Evolutionary conservation across 306 rosid species (phyloP), one percentile per base, ranked within the genome.

Genomic region (Fagus crenata): DNA sequence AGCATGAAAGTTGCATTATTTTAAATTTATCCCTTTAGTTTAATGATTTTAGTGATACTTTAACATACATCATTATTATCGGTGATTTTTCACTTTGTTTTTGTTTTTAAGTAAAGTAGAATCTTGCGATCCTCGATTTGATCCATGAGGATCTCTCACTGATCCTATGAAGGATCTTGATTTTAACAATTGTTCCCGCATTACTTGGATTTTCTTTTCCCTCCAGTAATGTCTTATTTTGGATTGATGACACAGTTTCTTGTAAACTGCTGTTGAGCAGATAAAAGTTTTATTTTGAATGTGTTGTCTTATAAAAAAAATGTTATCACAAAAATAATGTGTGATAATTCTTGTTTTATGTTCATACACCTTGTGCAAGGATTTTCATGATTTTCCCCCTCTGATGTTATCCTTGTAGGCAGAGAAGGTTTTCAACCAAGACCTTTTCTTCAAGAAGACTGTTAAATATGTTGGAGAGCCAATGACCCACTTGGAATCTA

Each of bases 381-480:
- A 37, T 17, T 75, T 40, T 84, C 32, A 40, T 77, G 3, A 9
- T 60, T 53, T n/a, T 69, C 39, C 79, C 69, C 73, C 81, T 59
- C n/a, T 36, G 53, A 49, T 42, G 37, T 42, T 53, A 76, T 74
- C 40, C 42, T 28, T 89, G 86, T 83, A 96, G 99, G 91, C 98
- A 37, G 99, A 93, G 87, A 96, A 96, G 87, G 99, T 96, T 84
- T 96, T 92, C 90, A 93, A 96, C 80, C 99, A 96, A 84, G 99
- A 93, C 79, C 75, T 89, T 81, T 96, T 91, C 84, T 96, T 96
- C 82, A 96, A 96, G 91, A 92, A 64, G 87, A 90, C 96, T 71
- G 96, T 91, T 83, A 96, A 93, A 83, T 84, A 72, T 78, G 97
- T 89, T 78, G 99, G 99, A 81, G 99, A 96, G 83, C 99, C 99